Evolutionary conservation across 148 eudicot species (phyloP).

Genomic region (Suaeda aralocaspica): DNA sequence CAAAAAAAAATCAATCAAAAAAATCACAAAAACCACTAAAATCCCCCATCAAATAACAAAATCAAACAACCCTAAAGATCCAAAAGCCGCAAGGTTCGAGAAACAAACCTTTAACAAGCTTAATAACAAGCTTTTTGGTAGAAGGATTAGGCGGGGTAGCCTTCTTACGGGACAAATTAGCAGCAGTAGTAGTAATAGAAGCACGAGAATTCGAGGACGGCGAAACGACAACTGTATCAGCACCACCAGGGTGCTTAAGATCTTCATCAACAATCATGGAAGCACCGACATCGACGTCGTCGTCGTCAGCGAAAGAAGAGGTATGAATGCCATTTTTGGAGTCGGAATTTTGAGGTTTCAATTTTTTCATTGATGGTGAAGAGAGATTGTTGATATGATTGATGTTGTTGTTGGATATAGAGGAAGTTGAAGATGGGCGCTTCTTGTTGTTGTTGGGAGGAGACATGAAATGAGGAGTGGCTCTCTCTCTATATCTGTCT

Average conservation of each 20-base stretch:
- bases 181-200: constrained; percentile 34
- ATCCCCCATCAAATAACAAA: neutral
- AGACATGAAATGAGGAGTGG: constrained; percentile 34
- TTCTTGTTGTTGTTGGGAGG: constrained; percentile 27
- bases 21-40: neutral
- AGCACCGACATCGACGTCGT: constrained; percentile 7
- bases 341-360: constrained; percentile 22
- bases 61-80: constrained; percentile 19
- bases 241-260: too few species aligned
- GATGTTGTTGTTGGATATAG: neutral
- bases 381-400: neutral
- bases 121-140: constrained; percentile 78
- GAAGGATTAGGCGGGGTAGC: constrained; percentile 82
- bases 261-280: constrained; percentile 31
- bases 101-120: constrained; percentile 65
- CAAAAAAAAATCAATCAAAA: neutral
- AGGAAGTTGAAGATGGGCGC: constrained; percentile 20
- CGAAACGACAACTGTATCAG: neutral
- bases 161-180: constrained; percentile 83
- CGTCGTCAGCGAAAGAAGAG: neutral
- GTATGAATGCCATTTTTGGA: constrained; percentile 19
- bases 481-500: neutral
- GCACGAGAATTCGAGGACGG: neutral
- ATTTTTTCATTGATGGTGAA: constrained; percentile 28
- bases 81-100: neutral